phyloP scores from a whole-genome alignment of 495 filamentous ascomycete genomes.

The Podospora fimiseda region DNA sequence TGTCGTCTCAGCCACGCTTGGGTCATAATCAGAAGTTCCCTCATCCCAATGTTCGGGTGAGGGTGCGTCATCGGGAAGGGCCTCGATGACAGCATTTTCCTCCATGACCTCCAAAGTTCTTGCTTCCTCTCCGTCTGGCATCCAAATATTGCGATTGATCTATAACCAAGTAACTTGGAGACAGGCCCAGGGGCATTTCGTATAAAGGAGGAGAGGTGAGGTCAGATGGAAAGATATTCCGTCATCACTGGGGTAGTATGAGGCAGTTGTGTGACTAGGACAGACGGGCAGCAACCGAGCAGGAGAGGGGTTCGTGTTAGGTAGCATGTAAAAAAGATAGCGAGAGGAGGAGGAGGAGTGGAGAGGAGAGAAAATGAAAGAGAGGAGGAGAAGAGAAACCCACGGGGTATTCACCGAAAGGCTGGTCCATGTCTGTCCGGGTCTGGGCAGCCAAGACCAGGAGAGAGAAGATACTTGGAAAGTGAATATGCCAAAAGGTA shows the following conservation, averaged over 20 bases:
- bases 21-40: conserved; percentile 30
- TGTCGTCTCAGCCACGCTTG: conserved; percentile 18
- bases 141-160: neutral
- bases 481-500: neutral
- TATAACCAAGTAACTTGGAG: neutral
- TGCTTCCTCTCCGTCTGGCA: conserved; percentile 5
- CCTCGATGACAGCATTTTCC: conserved; percentile 18
- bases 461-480: neutral
- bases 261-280: neutral
- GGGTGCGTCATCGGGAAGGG: conserved; percentile 12
- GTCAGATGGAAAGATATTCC: neutral
- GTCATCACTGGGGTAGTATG: neutral
- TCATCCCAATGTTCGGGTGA: conserved; percentile 10
- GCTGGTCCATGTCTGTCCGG: neutral
- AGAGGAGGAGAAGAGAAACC: neutral
- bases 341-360: neutral
- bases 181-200: neutral
- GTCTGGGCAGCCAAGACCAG: neutral
- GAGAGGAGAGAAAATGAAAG: neutral
- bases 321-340: neutral
- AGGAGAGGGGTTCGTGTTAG: neutral
- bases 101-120: conserved; percentile 19
- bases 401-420: neutral
- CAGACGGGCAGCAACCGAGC: neutral
- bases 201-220: neutral